Evolutionary conservation across 2,329 filamentous ascomycete genomes (phyloP), one percentile per base, ranked within the genome.

Genomic region (Microsporum canis): DNA sequence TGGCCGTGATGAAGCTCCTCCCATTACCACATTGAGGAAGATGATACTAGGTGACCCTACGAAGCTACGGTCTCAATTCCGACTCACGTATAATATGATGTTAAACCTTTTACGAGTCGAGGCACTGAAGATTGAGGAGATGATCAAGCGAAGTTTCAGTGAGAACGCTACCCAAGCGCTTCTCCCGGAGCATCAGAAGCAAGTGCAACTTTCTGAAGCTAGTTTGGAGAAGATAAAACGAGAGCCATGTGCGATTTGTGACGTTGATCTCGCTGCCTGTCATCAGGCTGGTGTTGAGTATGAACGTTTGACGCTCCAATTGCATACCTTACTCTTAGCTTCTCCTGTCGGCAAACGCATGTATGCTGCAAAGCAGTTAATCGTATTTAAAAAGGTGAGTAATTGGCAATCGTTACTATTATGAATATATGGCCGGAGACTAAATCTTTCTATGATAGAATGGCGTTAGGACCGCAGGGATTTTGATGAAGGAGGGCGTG

Each of bases 61-160:
- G 31, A 97, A 97, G 76, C 82, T 99, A 57, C 85, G 91, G 55
- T 97, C 92, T 5, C 94, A 99, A 71, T 99, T 99, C 79, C 85
- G 94, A 63, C 80, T 99, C 56, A 99, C 95, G 0, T 99, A 99
- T 79, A 99, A 97, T 76, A 99, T 99, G 94, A 99, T 99, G 63
- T 79, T 99, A 34, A 99, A 97, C 70, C 79, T 99, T 36, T 80
- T 99, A 57, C 87, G 94, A 39, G 94, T 99, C 1, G 94, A 99
- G 73, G 94, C 94, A 1, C 77, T 99, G 66, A 97, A 96, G 77
- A 97, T 99, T 67, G 94, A 99, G 73, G 94, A 99, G 75, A 99
- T 99, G 94, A 99, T 99, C 79, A 99, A 99, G 81, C 88, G 94
- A 66, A 96, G 91, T 73, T 99, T 99, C 79, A 96, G 92, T 59